Percentiles rank a stretch among this genome's conserved stretches.
Conservation (phyloP, 768 basidiomycete species). For the Macrolepiota albuminosa region DNA sequence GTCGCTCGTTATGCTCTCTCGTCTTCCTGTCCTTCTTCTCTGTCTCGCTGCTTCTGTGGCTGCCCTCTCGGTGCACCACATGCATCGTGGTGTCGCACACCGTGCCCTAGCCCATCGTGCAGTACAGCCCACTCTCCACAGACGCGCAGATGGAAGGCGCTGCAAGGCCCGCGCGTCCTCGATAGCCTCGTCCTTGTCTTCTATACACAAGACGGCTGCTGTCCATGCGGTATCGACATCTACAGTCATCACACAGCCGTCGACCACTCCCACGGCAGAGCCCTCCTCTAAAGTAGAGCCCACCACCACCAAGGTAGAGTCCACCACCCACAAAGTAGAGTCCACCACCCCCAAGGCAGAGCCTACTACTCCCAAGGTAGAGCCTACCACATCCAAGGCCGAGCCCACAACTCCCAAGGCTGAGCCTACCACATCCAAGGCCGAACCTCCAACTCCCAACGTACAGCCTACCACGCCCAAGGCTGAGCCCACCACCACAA, state of each 20-base stretch:
- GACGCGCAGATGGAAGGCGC: constrained; percentile 28
- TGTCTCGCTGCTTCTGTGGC: constrained; percentile 31
- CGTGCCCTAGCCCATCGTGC: constrained; percentile 31
- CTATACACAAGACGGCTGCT: constrained; percentile 11
- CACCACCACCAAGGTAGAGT: constrained; percentile 14
- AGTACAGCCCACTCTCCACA: constrained; percentile 19
- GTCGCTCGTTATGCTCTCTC: constrained; percentile 16
- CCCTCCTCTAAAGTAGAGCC: constrained; percentile 13
- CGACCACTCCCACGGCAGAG: constrained; percentile 3
- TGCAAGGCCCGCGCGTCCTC: constrained; percentile 32
- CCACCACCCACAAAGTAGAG: constrained; percentile 18
- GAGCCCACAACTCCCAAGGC: constrained; percentile 9
- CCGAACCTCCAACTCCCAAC: constrained; percentile 4
- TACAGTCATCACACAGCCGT: neutral
- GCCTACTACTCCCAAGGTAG: constrained; percentile 11
- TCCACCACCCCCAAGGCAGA: constrained; percentile 14
- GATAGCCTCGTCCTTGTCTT: constrained; percentile 14
- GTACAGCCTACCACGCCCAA: constrained; percentile 11
- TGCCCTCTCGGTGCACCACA: constrained; percentile 38
- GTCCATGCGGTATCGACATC: neutral
- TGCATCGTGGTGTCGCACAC: constrained; percentile 39
- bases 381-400: neutral
- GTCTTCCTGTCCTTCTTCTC: constrained; percentile 15
- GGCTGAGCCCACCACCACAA: constrained; percentile 12
- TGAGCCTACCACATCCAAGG: constrained; percentile 10